Evolutionary conservation across 768 basidiomycete genomes (phyloP), one percentile per base, ranked within the genome.

Genomic region (Mycena crocata): DNA sequence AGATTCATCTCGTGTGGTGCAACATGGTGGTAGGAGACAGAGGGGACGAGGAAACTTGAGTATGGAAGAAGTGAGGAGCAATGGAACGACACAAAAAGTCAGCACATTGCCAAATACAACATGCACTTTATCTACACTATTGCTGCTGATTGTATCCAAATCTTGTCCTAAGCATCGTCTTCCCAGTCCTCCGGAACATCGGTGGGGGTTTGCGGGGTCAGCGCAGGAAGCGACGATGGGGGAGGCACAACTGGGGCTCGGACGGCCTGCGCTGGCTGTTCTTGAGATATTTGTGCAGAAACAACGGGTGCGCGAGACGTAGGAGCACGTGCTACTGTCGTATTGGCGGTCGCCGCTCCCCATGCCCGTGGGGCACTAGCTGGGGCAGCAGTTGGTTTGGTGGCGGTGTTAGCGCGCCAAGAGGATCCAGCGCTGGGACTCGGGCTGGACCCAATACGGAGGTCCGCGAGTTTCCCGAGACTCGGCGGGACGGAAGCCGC

Each of bases 401-500:
- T 32, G 13, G 57, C 23, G 21, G 49, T 10, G 1, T 23, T 21
- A 67, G 73, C 31, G 49, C 64, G 68, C 74, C 60, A 51, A 77
- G 72, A 73, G 76, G 78, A 9, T 74, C 71, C 40, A 67, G 61
- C 1, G 69, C 49, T 19, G 65, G 34, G 12, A 75, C 51, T 26
- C 62, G 65, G 2, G 74, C 76, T 46, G 15, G 35, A 5, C 23
- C 55, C 66, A 1, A 50, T 23, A 14, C 87, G 83, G 54, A 91
- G 70, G 73, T 91, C 89, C 0, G 85, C 81, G 8, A 93, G 81
- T 72, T 87, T 90, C 0, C 93, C 91, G 6, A 90, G 81, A 62
- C 78, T 83, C n/a, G 81, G 71, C 1, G 75, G 74, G 5, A 71
- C 71, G 23, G 78, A 69, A 37, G 77, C 72, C 1, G 80, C 67